These are phyloP conservation scores for Cnidoscolus chayamansa DNA, from an alignment of 441 rosid species.

Conservation along the genomic window DNA sequence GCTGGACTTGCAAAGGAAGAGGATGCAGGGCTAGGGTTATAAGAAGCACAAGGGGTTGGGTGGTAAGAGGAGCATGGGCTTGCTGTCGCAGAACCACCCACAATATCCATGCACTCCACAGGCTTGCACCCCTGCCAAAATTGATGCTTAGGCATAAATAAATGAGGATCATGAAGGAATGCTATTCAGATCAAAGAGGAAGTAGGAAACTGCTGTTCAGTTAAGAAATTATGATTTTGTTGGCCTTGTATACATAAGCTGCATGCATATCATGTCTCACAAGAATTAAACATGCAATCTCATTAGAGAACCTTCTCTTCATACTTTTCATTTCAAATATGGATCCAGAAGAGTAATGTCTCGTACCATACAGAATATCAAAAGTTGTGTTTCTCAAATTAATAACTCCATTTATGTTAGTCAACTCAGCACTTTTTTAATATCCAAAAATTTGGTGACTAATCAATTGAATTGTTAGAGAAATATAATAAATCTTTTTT, in stretches of 20 bases:
- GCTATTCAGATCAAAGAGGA: too few species aligned
- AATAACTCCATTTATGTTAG: neutral
- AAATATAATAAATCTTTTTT: too few species aligned
- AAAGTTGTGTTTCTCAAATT: neutral
- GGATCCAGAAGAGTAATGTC: neutral
- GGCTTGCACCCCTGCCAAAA: conserved; percentile 70
- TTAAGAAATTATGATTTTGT: too few species aligned
- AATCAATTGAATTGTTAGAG: neutral
- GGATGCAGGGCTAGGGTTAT: conserved; percentile 58
- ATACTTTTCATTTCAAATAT: neutral
- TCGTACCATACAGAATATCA: neutral
- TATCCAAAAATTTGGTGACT: neutral
- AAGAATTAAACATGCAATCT: neutral
- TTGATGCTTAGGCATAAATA: neutral
- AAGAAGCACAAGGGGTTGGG: conserved; percentile 68
- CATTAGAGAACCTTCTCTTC: neutral
- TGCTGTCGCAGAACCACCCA: conserved; percentile 70
- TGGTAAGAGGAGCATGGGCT: conserved; percentile 66
- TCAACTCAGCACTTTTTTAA: too few species aligned
- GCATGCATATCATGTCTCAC: neutral
- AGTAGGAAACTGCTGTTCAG: neutral
- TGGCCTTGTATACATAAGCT: neutral
- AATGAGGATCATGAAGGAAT: neutral
- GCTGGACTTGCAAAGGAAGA: conserved; percentile 68
- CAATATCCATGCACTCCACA: conserved; percentile 53